Evolutionary conservation across 345 rosid genomes (phyloP).

Genomic region (Gossypium rotundifolium): DNA sequence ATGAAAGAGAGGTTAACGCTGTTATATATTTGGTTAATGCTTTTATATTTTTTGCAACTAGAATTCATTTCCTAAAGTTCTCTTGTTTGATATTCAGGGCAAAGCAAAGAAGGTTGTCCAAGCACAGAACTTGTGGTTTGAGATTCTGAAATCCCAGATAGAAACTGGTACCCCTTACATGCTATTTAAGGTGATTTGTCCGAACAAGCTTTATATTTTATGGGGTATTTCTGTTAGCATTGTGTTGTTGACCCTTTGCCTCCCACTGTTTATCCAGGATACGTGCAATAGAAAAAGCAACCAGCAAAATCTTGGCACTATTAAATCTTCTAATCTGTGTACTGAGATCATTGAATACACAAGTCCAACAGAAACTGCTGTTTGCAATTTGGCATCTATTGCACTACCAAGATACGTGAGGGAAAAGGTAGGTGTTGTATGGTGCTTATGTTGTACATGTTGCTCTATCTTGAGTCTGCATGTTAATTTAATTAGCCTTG

Average conservation of each 20-base stretch:
- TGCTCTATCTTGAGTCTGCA: background rate
- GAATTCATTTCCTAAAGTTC: background rate
- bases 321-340: conserved; percentile 87
- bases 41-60: background rate
- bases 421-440: conserved; percentile 49
- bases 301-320: conserved; percentile 92
- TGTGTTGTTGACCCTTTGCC: background rate
- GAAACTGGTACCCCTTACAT: conserved; percentile 98
- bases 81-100: conserved; percentile 39
- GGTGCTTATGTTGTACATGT: background rate
- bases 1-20: conserved; percentile 56
- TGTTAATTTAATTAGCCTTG: background rate
- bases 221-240: background rate
- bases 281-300: conserved; percentile 87
- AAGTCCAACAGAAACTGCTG: conserved; percentile 92
- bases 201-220: background rate
- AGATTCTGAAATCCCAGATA: conserved; percentile 78
- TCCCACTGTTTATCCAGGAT: conserved; percentile 43
- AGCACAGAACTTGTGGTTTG: conserved; percentile 87
- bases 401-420: conserved; percentile 81
- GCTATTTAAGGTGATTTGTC: conserved; percentile 71
- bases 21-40: background rate
- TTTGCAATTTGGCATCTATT: conserved; percentile 96
- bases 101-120: conserved; percentile 86
- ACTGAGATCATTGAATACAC: conserved; percentile 87